Evolutionary conservation across 2,329 filamentous ascomycete species (phyloP), one percentile per base, ranked within the genome.

Genomic region (Spiromastix sp.): DNA sequence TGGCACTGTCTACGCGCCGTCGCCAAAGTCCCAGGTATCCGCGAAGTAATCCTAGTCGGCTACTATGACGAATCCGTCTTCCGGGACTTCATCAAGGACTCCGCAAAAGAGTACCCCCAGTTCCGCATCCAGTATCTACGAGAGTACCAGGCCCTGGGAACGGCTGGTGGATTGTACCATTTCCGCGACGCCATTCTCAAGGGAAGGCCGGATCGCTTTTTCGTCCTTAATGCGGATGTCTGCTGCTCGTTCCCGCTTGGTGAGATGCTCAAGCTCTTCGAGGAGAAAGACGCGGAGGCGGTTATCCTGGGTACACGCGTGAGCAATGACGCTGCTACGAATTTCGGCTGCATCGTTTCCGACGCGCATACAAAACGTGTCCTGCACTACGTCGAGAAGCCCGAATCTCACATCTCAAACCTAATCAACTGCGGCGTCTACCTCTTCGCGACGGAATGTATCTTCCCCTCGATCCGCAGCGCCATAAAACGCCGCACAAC

Each of bases 361-460:
- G 91, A 98, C 61, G 69, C 81, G 28, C 85, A 95, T 66, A 93
- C 84, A 45, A 87, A 89, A 59, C 85, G 89, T 47, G 91, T 98
- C 30, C 79, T 96, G 41, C 91, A 98, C 68, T 96, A 98, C 66
- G 91, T 98, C 59, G 91, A 96, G 74, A 96, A 96, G 71, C 91
- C 91, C 47, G 89, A 98, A 64, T 86, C 83, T 37, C 84, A 93
- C 63, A 95, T 98, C 63, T 93, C 84, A 55, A 95, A 95, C 68
- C 72, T 98, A 48, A 98, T 98, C 73, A 98, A 96, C 72, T 96
- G 91, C 63, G 91, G 91, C 51, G 87, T 98, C 54, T 98, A 96
- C 68, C 84, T 96, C 51, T 98, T 98, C 64, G 77, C 83, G 46
- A 91, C 87, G 44, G 86, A 95, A 49, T 85, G 81, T 61, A 93